Evolutionary conservation across 352 stramenopile genomes (phyloP).

Genomic region (Chrysophaeum taylorii): DNA sequence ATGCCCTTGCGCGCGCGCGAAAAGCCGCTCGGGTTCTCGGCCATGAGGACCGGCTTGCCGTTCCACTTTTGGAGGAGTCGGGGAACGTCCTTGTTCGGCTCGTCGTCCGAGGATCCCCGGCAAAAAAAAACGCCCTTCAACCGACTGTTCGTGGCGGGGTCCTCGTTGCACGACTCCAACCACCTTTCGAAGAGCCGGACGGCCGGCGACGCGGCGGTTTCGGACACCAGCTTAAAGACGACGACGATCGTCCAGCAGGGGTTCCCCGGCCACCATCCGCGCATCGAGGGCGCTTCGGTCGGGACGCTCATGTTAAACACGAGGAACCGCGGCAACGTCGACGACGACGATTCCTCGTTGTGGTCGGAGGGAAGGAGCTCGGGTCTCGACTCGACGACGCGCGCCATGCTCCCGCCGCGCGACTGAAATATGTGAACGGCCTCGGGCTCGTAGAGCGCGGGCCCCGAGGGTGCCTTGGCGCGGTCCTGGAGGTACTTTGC

Average conservation of each 20-base stretch:
- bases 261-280: background rate
- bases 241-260: conserved; percentile 5
- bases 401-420: background rate
- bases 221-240: background rate
- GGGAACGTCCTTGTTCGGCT: background rate
- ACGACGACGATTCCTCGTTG: background rate
- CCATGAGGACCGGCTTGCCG: conserved; percentile 15
- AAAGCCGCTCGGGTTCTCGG: background rate
- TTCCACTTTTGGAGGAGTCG: conserved; percentile 1
- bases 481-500: background rate
- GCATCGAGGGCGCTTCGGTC: background rate
- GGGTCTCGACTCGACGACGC: background rate
- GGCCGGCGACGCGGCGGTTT: background rate
- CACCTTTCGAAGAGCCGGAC: background rate
- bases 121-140: conserved; percentile 4
- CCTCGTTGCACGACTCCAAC: background rate
- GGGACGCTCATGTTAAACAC: conserved; percentile 6
- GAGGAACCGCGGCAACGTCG: background rate
- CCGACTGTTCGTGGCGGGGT: background rate
- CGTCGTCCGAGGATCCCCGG: background rate
- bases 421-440: conserved; percentile 1
- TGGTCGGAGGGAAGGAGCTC: background rate
- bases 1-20: background rate
- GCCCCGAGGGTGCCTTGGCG: background rate
- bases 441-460: background rate